These are phyloP conservation scores for Magnaporthiopsis incrustans DNA, from an alignment of 2,329 filamentous ascomycete species.

Conservation along the genomic window DNA sequence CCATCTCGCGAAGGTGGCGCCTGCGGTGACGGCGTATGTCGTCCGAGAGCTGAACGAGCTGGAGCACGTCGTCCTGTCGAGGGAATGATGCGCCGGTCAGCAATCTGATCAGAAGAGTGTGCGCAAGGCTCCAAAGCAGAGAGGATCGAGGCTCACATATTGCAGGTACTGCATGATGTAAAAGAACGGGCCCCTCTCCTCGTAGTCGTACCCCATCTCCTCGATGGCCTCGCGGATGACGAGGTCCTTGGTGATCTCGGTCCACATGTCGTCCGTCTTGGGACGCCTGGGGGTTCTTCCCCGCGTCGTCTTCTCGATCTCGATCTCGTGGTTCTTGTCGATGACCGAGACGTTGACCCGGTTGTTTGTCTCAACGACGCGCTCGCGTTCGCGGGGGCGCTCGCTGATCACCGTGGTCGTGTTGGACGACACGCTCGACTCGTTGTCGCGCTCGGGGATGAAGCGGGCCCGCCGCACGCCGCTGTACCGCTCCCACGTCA, in stretches of 20 bases:
- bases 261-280: conserved; percentile 69
- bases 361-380: conserved; percentile 20
- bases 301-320: conserved; percentile 45
- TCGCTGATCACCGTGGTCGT: conserved; percentile 17
- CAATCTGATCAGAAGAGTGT: background rate
- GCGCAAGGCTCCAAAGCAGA: background rate
- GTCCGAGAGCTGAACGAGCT: conserved; percentile 75
- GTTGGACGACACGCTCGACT: conserved; percentile 14
- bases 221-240: conserved; percentile 83
- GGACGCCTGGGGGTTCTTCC: conserved; percentile 13
- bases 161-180: conserved; percentile 87
- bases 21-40: conserved; percentile 62
- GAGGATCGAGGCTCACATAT: conserved; percentile 57
- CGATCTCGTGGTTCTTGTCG: conserved; percentile 37
- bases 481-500: conserved; percentile 72
- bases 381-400: conserved; percentile 15
- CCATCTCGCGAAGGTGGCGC: conserved; percentile 42
- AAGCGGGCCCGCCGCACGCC: conserved; percentile 70
- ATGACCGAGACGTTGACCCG: conserved; percentile 38
- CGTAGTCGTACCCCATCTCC: conserved; percentile 74
- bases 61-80: conserved; percentile 75
- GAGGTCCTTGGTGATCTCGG: conserved; percentile 90
- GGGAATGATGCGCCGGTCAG: background rate
- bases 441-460: conserved; percentile 56
- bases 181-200: conserved; percentile 83